Percentiles rank a stretch among this genome's conserved stretches.
Evolutionary conservation across 2,329 filamentous ascomycete species (phyloP).

Genomic region (Apiospora aurea): DNA sequence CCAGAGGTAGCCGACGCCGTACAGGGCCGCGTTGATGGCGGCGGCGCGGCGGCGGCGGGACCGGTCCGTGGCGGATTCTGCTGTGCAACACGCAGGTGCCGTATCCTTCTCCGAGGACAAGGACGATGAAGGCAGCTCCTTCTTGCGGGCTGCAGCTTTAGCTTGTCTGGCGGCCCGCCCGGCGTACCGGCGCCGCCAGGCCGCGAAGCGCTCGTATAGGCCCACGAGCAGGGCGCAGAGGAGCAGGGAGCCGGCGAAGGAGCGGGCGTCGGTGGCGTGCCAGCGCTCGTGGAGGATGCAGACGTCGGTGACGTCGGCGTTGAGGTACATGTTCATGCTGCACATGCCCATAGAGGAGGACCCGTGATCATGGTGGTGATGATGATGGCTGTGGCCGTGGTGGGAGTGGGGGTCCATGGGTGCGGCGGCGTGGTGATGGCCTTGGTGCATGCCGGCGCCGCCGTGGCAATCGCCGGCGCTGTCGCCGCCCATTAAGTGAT

Average conservation of each 20-base stretch:
- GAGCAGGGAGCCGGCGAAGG: conserved; percentile 7
- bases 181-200: conserved; percentile 20
- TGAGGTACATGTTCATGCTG: conserved; percentile 25
- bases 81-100: not conserved
- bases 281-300: conserved; percentile 24
- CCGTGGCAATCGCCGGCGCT: not conserved
- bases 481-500: not conserved
- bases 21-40: conserved; percentile 18
- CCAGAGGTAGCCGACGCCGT: conserved; percentile 22
- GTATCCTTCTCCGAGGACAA: not conserved
- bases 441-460: conserved; percentile 11
- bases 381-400: not conserved
- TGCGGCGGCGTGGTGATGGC: not conserved
- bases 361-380: not conserved
- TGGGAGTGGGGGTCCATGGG: conserved; percentile 11
- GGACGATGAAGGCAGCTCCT: not conserved
- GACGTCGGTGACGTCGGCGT: conserved; percentile 21
- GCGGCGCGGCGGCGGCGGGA: conserved; percentile 9
- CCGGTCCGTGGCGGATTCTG: not conserved
- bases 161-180: not conserved
- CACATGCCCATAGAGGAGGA: not conserved
- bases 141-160: not conserved
- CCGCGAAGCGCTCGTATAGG: conserved; percentile 14
- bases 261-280: conserved; percentile 18
- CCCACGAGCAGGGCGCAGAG: conserved; percentile 23